Percentiles rank a stretch among this genome's conserved stretches.
Evolutionary conservation across 768 basidiomycete species (phyloP).

Genomic region (Amanita pseudoporphyria): DNA sequence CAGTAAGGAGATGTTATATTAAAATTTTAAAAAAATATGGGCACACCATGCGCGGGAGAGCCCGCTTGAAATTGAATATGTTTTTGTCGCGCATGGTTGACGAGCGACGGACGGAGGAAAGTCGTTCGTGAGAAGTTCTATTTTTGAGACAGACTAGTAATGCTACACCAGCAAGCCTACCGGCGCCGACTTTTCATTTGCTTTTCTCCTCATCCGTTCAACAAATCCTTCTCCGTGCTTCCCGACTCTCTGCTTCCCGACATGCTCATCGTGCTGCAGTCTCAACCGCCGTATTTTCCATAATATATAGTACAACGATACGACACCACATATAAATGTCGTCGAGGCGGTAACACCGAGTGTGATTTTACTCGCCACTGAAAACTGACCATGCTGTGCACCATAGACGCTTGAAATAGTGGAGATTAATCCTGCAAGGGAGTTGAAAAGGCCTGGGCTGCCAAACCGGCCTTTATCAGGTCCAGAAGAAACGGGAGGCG

Average conservation of each 20-base stretch:
- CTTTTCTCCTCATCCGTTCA: conserved; percentile 15
- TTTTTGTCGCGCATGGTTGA: conserved; percentile 31
- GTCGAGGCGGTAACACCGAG: conserved; percentile 35
- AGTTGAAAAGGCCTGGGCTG: conserved; percentile 51
- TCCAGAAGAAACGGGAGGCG: background rate
- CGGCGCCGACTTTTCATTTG: background rate
- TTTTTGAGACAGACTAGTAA: background rate
- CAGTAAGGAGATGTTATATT: too few relatives aligned
- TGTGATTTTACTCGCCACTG: conserved; percentile 32
- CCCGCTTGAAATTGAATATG: conserved; percentile 31
- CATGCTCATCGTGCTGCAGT: conserved; percentile 28
- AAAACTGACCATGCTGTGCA: conserved; percentile 35
- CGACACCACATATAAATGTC: conserved; percentile 29
- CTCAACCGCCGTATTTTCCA: conserved; percentile 35
- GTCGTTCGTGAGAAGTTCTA: conserved; percentile 3
- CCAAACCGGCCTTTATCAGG: background rate
- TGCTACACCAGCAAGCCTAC: background rate
- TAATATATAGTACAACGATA: conserved; percentile 32
- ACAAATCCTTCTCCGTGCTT: conserved; percentile 34
- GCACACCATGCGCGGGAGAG: conserved; percentile 75
- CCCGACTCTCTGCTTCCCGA: conserved; percentile 33
- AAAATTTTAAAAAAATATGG: too few relatives aligned
- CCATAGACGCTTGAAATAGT: conserved; percentile 44
- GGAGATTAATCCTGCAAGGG: conserved; percentile 45
- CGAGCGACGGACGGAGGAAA: conserved; percentile 8